Base-by-base conservation (phyloP, 1,284 basidiomycete species). In the Ceratobasidium sp. region DNA sequence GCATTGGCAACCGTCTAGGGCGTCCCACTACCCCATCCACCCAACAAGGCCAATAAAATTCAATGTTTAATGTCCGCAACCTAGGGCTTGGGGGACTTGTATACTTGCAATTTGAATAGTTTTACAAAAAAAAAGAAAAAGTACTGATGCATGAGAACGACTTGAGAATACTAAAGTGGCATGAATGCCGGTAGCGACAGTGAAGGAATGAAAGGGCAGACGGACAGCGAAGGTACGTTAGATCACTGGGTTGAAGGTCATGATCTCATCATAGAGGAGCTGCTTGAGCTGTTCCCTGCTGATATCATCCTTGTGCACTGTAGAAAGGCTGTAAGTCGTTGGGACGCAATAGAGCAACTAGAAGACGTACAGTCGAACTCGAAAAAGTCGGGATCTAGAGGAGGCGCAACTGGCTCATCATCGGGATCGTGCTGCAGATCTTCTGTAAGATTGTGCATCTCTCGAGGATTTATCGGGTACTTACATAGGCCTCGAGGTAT, bases 291-390 rank as follows among this genome's bases (percentile, higher is more conserved):
- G 90, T 39, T 90, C 95, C 53, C 94, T 89, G 81, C 92, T 94
- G 85, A 97, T 96, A 80, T 95, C 94, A 79, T 97, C 96, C 86
- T 97, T 97, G 86, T 95, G 92, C 77, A 95, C 92, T 94, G 82
- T 71, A 65, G 49, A 20, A 23, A 26, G 76, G 77, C n/a, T 81
- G 28, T 69, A 26, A 78, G 74, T 31, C 20, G 47, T 26, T 56
- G 56, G 42, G 64, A 35, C 51, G 15, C 28, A 26, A 31, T 51
- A 45, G 17, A 51, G 42, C 28, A 39, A 51, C 37, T 45, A 67
- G 15, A 67, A 26, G 0, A 83, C 90, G 82, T 81, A 91, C 90
- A 86, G 83, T 98, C 96, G 83, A 98, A 98, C 81, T 96, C 94
- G 84, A 98, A 98, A 87, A 98, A 98, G 80, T 92, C 90, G 1